Evolutionary conservation across 23 red algal genomes (phyloP).

Genomic region (Chondrus crispus): DNA sequence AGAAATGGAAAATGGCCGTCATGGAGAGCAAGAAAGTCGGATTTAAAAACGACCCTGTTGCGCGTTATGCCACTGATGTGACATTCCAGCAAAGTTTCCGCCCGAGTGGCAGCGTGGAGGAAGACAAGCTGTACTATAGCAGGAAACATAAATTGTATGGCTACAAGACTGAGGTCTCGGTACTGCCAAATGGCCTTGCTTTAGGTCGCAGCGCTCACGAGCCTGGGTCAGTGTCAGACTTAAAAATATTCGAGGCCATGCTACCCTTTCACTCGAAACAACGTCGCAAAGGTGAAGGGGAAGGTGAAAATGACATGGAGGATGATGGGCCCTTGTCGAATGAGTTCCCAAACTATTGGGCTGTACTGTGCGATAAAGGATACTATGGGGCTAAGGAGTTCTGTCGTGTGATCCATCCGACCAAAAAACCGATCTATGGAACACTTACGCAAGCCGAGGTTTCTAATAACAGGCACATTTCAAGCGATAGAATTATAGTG

Average conservation of each 20-base stretch:
- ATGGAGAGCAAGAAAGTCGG: background rate
- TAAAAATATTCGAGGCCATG: slow-evolving; percentile 19
- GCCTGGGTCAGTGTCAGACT: slow-evolving; percentile 2
- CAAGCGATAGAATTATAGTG: background rate
- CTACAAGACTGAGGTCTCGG: background rate
- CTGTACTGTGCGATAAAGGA: slow-evolving; percentile 3
- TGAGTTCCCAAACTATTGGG: background rate
- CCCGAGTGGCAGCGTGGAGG: background rate
- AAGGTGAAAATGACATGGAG: background rate
- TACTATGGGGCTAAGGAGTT: background rate
- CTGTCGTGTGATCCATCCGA: background rate
- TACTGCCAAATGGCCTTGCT: background rate
- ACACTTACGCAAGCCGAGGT: background rate
- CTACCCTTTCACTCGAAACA: background rate
- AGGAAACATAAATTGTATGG: slow-evolving; percentile 13
- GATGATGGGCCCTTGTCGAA: background rate
- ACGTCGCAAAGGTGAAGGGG: background rate
- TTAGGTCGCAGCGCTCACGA: background rate
- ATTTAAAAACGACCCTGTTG: background rate
- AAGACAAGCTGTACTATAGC: background rate
- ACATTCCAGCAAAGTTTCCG: background rate
- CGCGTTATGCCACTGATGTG: background rate
- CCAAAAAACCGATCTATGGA: background rate
- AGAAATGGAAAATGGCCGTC: background rate
- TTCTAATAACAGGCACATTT: background rate